Evolutionary conservation across 129 eudicot genomes (phyloP).

Genomic region (Artemisia tridentata): DNA sequence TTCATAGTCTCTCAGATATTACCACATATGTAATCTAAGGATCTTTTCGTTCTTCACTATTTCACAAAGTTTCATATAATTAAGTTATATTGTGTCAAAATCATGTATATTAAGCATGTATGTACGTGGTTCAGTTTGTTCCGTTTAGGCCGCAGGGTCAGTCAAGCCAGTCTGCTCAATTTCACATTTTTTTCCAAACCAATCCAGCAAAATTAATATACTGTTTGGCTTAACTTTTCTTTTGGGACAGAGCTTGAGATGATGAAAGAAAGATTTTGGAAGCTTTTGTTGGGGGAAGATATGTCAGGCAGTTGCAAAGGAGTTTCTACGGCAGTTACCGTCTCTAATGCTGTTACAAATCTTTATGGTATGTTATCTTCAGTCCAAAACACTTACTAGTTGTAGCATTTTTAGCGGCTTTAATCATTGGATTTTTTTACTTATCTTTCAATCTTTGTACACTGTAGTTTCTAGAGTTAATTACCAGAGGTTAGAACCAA

Average conservation of each 20-base stretch:
- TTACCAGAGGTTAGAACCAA: slow-evolving; percentile 69
- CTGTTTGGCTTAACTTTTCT: no score
- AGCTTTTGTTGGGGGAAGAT: slow-evolving; percentile 81
- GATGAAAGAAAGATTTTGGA: slow-evolving; percentile 88
- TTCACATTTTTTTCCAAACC: no score
- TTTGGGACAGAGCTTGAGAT: slow-evolving; percentile 55
- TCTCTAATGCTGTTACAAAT: slow-evolving; percentile 84
- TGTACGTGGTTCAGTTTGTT: no score
- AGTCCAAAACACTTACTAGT: neutral
- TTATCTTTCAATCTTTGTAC: neutral
- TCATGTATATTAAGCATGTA: no score
- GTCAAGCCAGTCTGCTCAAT: no score
- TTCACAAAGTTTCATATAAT: neutral
- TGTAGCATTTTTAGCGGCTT: neutral
- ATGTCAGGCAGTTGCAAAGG: slow-evolving; percentile 94
- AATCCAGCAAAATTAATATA: no score
- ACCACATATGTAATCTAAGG: no score
- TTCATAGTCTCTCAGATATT: no score
- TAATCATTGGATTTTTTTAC: neutral
- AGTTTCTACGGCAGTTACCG: slow-evolving; percentile 72
- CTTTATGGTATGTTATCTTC: slow-evolving; percentile 54
- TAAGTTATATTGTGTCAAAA: neutral
- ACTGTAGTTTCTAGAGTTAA: slow-evolving; percentile 68
- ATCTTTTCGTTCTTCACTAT: neutral
- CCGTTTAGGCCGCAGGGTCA: no score